Evolutionary conservation across 1,284 basidiomycete genomes (phyloP).

Genomic region (Exobasidium cylindrosporum): DNA sequence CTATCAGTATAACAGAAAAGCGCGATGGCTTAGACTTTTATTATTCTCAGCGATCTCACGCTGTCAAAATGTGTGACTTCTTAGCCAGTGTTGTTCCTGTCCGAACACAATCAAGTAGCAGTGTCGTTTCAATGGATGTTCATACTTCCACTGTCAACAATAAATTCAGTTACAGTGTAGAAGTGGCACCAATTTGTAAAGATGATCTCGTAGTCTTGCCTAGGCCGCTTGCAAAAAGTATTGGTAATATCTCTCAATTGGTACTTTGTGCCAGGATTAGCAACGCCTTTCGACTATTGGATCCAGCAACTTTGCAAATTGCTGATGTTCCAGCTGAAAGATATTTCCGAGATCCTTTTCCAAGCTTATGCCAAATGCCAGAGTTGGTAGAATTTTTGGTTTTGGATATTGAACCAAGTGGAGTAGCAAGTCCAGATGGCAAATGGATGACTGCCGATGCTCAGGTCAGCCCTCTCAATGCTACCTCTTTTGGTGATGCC

Average conservation of each 20-base stretch:
- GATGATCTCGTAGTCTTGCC: slow-evolving; percentile 94
- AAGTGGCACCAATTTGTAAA: slow-evolving; percentile 94
- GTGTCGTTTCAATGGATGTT: slow-evolving; percentile 86
- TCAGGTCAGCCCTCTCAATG: slow-evolving; percentile 82
- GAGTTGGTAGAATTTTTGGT: slow-evolving; percentile 94
- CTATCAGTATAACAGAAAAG: slow-evolving; percentile 86
- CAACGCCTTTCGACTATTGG: slow-evolving; percentile 84
- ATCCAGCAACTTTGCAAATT: slow-evolving; percentile 79
- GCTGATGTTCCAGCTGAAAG: slow-evolving; percentile 76
- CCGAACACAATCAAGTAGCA: slow-evolving; percentile 83
- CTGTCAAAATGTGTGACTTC: slow-evolving; percentile 97
- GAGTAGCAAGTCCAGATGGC: slow-evolving; percentile 19
- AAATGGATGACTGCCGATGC: slow-evolving; percentile 68
- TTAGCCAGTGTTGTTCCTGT: slow-evolving; percentile 81
- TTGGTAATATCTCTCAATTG: slow-evolving; percentile 83
- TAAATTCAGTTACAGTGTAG: slow-evolving; percentile 96
- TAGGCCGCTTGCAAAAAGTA: slow-evolving; percentile 70
- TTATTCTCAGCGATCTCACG: slow-evolving; percentile 83
- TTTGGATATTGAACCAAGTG: slow-evolving; percentile 77
- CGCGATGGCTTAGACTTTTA: slow-evolving; percentile 96
- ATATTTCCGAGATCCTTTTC: slow-evolving; percentile 89
- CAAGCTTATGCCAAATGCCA: slow-evolving; percentile 72
- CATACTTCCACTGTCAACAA: slow-evolving; percentile 90
- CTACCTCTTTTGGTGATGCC: slow-evolving; percentile 61
- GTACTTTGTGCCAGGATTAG: slow-evolving; percentile 85